These are phyloP conservation scores for Suillus alpinus DNA, from an alignment of 768 basidiomycete genomes.

Conservation along the genomic window DNA sequence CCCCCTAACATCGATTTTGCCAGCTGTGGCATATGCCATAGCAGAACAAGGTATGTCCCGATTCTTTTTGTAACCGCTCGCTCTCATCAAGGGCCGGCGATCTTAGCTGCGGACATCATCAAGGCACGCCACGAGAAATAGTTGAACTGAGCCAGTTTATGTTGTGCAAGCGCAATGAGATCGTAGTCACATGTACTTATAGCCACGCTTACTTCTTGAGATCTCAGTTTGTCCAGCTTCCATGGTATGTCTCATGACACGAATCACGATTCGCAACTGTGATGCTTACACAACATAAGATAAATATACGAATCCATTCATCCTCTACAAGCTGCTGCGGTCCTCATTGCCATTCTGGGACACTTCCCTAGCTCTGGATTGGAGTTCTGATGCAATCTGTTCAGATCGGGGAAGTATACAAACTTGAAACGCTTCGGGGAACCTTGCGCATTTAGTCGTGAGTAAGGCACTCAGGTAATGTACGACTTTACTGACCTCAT, in stretches of 20 bases:
- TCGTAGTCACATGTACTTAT: background rate
- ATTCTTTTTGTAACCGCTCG: background rate
- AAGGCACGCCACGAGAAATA: background rate
- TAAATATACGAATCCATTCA: background rate
- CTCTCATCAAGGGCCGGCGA: background rate
- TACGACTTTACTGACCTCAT: background rate
- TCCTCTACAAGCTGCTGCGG: background rate
- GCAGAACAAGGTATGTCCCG: background rate
- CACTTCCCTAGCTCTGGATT: background rate
- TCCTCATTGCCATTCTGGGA: background rate
- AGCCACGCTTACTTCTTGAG: background rate
- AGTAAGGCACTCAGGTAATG: background rate
- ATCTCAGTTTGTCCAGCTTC: no score
- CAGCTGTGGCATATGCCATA: background rate
- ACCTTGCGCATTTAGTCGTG: background rate
- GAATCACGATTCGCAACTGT: background rate
- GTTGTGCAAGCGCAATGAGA: background rate
- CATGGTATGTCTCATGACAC: no score
- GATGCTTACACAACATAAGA: background rate
- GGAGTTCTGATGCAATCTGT: background rate
- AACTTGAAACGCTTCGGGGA: background rate
- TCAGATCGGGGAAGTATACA: slow-evolving; percentile 1
- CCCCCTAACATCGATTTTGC: background rate
- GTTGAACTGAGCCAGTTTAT: background rate
- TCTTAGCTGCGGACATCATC: background rate